Percentiles rank a stretch among this genome's conserved stretches.
Evolutionary conservation across 768 basidiomycete species (phyloP).

Genomic region (Hericium alpestre): DNA sequence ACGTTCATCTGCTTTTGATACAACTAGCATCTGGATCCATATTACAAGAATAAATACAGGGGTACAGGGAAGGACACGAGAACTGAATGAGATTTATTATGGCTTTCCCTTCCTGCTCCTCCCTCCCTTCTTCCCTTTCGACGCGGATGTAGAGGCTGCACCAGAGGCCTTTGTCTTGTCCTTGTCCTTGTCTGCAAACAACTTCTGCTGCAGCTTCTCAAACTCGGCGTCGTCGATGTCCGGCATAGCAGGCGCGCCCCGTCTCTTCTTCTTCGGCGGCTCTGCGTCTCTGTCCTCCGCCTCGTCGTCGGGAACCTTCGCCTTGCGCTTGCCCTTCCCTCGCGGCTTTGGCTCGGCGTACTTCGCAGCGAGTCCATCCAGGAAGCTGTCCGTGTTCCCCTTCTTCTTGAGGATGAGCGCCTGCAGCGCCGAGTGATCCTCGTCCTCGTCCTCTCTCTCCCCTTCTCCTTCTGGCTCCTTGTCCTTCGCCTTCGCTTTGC

Average conservation of each 20-base stretch:
- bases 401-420: slow-evolving; percentile 75
- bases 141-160: neutral
- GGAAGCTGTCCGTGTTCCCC: slow-evolving; percentile 58
- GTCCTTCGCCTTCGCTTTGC: slow-evolving; percentile 35
- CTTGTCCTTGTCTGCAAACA: slow-evolving; percentile 40
- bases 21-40: neutral
- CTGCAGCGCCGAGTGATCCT: slow-evolving; percentile 61
- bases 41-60: neutral
- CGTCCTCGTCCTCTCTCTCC: slow-evolving; percentile 15
- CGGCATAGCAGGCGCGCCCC: slow-evolving; percentile 26
- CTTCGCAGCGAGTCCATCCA: slow-evolving; percentile 67
- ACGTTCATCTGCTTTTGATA: neutral
- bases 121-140: slow-evolving; percentile 5
- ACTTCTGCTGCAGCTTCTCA: slow-evolving; percentile 45
- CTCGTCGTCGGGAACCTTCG: slow-evolving; percentile 33
- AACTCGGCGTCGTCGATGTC: slow-evolving; percentile 63
- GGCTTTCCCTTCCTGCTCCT: neutral
- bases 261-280: slow-evolving; percentile 38
- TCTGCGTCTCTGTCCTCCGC: slow-evolving; percentile 28
- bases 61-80: neutral
- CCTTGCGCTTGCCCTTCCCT: slow-evolving; percentile 31
- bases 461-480: slow-evolving; percentile 31
- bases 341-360: slow-evolving; percentile 44
- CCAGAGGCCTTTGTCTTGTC: slow-evolving; percentile 15
- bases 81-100: neutral